These are phyloP conservation scores for Amaranthus cruentus DNA, from an alignment of 148 eudicot genomes.

Conservation along the genomic window DNA sequence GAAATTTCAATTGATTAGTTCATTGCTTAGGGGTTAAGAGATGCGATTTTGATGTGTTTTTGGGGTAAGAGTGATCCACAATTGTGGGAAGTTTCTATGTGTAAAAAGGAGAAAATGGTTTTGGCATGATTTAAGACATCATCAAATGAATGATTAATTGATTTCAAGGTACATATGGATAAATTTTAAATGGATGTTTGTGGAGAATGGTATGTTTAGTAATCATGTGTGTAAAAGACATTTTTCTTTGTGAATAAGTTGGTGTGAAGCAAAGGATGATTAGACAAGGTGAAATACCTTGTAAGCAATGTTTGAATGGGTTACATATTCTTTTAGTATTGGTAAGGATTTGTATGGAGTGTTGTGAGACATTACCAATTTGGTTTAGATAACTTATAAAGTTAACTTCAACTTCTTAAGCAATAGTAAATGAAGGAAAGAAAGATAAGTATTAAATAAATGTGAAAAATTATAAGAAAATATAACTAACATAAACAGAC, in stretches of 20 bases:
- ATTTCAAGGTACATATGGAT: conserved; percentile 9
- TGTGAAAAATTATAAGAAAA: too few relatives aligned
- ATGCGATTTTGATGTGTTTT: too few relatives aligned
- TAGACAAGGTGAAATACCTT: conserved; percentile 11
- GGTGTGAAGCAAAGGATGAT: conserved; percentile 17
- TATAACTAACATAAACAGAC: too few relatives aligned
- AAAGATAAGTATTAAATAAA: too few relatives aligned
- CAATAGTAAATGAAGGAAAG: too few relatives aligned
- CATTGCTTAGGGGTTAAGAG: conserved; percentile 1
- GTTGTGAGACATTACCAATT: neutral
- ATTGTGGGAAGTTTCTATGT: neutral
- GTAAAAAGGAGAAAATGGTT: neutral
- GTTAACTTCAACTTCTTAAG: too few relatives aligned
- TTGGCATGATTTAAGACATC: neutral
- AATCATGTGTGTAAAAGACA: neutral
- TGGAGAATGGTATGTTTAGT: neutral
- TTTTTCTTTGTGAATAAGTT: neutral
- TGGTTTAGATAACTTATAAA: too few relatives aligned
- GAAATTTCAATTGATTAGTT: neutral
- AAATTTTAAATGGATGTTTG: neutral
- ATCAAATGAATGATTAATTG: conserved; percentile 4
- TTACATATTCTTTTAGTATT: conserved; percentile 3
- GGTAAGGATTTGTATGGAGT: neutral
- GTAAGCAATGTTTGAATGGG: conserved; percentile 15
- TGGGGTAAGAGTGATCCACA: neutral